Evolutionary conservation across 1,284 basidiomycete genomes (phyloP), one percentile per base, ranked within the genome.

Genomic region (Puccinia coronata): DNA sequence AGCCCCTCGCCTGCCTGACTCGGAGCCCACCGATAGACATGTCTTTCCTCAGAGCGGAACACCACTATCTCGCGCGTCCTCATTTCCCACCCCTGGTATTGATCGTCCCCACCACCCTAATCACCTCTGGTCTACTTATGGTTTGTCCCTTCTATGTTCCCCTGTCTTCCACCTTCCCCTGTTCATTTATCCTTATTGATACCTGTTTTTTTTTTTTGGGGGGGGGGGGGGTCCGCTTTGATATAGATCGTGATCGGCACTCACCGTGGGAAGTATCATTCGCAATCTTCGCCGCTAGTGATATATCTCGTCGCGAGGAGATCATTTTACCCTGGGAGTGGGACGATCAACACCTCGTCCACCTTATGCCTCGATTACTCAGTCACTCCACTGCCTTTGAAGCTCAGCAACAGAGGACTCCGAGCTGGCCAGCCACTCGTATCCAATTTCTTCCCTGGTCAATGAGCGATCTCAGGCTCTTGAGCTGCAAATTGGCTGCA

Each of bases 281-380:
- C 85, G 95, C 92, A 0, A 87, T 98, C 1, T 98, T 96, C 84
- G 93, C 95, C 0, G 86, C 92, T 25, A 87, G 90, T 23, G 92
- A 94, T 83, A 89, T 98, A 82, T 90, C 90, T 82, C 90, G 90
- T 51, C 89, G 92, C 72, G 94, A 96, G 84, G 96, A 98, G 87
- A 90, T 98, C 55, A 91, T 96, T 0, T 87, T 98, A 0, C 93
- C 92, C 0, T 98, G 96, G 95, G 95, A 97, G 85, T 98, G 95
- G 96, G 95, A 97, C 84, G 95, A 98, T 84, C 91, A 91, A 6
- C 93, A 95, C 85, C 91, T 93, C 0, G 91, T 97, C 0, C 96
- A 98, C 86, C 88, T 90, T 72, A 87, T 98, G 0, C 92, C 92
- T 4, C 90, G 91, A 23, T 87, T 94, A 70, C 53, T 81, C 51